Base-by-base conservation (phyloP, 2,329 filamentous ascomycete species). In the Plenodomus biglobosus region DNA sequence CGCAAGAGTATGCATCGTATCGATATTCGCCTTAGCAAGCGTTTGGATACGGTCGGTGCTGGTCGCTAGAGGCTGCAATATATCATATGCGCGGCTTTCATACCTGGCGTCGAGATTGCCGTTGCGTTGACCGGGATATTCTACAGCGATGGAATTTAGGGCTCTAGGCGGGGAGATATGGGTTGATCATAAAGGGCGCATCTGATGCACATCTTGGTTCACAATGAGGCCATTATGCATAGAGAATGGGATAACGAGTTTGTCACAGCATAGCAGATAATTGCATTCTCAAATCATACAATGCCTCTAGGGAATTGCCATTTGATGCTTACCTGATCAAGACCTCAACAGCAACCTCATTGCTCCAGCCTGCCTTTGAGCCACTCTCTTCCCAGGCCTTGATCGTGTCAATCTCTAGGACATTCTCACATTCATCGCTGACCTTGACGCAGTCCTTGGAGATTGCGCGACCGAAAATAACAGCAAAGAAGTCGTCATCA, bases 321-420 rank as follows among this genome's bases (percentile, higher is more conserved):
- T 7, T 10, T 11, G 27, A 15, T 32, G 19, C 37, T 52, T 50
- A 71, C 13, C 68, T 56, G 41, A 71, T 64, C 1, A 69, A 47
- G 1, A 71, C 57, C 43, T 71, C 68, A 1, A 71, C 54, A 22
- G 60, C 64, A 15, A 70, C 64, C 42, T 71, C 68, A 39, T 96
- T 95, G 56, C 84, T 86, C 86, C 88, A 95, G 7, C 86, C 84
- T 32, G 82, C 80, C 48, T 84, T 75, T 46, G 94, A 76, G 0
- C 79, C 81, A 76, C 91, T 80, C 61, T 88, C 83, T 38, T 81
- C 80, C 91, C 91, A 97, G 1, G 92, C 92, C 22, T 74, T 77
- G 57, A 84, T 80, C 11, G 90, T 71, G 75, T 97, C 89, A 46
- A 97, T 81, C 57, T 90, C 85, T 24, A 97, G 71, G 7, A 97